Conservation (phyloP, 768 basidiomycete genomes). For the Pleurotus cornucopiae region DNA sequence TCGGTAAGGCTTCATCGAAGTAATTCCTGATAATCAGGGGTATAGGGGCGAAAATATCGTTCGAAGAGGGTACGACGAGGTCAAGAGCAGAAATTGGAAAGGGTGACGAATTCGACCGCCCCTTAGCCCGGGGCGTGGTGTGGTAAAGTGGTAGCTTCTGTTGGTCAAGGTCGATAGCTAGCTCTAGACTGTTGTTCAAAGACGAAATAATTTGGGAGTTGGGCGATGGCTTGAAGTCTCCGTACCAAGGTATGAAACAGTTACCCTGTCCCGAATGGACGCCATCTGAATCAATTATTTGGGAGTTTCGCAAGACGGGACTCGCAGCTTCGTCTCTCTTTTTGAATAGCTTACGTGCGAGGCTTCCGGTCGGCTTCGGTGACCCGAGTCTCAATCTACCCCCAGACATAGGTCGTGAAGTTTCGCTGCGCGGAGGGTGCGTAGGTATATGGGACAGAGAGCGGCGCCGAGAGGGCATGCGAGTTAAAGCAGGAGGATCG, state of each 20-base stretch:
- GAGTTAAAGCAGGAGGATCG: constrained; percentile 21
- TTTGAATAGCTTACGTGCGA: constrained; percentile 54
- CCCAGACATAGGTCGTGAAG: constrained; percentile 43
- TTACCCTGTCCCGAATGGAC: constrained; percentile 24
- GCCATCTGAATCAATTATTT: constrained; percentile 12
- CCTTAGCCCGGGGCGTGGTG: constrained; percentile 38
- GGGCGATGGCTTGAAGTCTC: constrained; percentile 21
- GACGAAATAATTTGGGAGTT: background rate
- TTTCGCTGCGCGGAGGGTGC: constrained; percentile 36
- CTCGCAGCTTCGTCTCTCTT: constrained; percentile 23
- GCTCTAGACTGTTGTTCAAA: constrained; percentile 9
- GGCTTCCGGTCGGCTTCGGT: constrained; percentile 38
- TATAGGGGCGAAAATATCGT: constrained; percentile 51
- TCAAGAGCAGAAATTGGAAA: constrained; percentile 60
- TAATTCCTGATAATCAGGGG: constrained; percentile 46
- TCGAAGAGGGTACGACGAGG: constrained; percentile 35
- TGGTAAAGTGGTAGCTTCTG: constrained; percentile 16
- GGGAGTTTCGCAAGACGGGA: constrained; percentile 10
- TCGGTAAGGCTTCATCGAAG: constrained; percentile 69
- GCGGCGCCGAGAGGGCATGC: constrained; percentile 41
- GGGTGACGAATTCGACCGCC: constrained; percentile 63
- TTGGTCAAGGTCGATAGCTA: background rate
- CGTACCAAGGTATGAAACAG: constrained; percentile 41
- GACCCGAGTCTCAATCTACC: constrained; percentile 44
- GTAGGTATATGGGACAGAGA: constrained; percentile 55